Evolutionary conservation across 345 rosid genomes (phyloP), one percentile per base, ranked within the genome.

Genomic region (Mangifera indica): DNA sequence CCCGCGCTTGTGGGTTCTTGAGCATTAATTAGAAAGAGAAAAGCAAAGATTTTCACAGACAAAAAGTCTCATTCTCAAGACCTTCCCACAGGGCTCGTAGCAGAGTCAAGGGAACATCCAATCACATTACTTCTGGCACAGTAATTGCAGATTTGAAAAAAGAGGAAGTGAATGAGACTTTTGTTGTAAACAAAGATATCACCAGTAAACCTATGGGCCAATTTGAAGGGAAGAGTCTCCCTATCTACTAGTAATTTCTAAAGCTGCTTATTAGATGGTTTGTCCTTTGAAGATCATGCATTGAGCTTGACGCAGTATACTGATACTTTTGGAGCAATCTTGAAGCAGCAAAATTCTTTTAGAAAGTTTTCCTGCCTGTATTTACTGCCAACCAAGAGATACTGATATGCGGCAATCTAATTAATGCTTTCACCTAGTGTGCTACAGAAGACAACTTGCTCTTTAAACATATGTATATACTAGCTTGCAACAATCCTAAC

Each of bases 1-100:
- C 97, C 79, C 79, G 87, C 62, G 90, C 83, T 78, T 81, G 77
- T 44, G 84, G 76, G 15, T 88, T 87, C 71, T 62, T 83, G 25
- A 80, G 81, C 21, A 57, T 34, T 64, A 78, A 73, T 65, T 77
- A 78, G 81, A 79, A 55, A 46, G 81, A 61, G 56, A 80, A 78
- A 71, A 71, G 68, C 77, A 70, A 69, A 45, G 70, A 72, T 45
- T 72, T 77, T 65, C 71, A 56, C 24, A 72, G 74, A 51, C 77
- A 70, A 26, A 72, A 70, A 63, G 66, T 76, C 45, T 67, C 83
- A 40, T 68, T 58, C 61, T 44, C 78, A 51, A 77, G 52, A 42
- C 75, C 85, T 70, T 74, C 78, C 15, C 76, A 70, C 55, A 74
- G 45, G 71, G 76, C 79, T 45, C 74, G 71, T 60, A 71, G 75